Evolutionary conservation across 495 filamentous ascomycete genomes (phyloP), one percentile per base, ranked within the genome.

Genomic region (Talaromyces trachyspermus): DNA sequence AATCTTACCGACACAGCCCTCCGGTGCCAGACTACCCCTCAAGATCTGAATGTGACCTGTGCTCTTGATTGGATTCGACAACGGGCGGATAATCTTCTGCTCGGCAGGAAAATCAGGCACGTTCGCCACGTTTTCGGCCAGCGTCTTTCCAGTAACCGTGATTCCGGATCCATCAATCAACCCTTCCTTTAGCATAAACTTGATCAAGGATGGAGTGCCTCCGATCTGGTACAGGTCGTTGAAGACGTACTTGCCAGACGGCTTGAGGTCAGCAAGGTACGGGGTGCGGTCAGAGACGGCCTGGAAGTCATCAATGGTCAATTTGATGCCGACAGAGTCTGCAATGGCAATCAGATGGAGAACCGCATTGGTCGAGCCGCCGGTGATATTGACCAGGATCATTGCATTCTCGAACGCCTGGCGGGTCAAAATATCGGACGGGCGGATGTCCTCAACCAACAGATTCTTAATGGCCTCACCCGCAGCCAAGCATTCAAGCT

Each of bases 261-360:
- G 92, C 77, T 98, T 98, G 43, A 98, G 77, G 65, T 98, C 91
- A 3, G 94, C 91, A 14, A 98, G 76, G 80, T 94, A 89, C 12
- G 92, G 92, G 27, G 78, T 95, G 23, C 85, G 79, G 72, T 98
- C 87, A 18, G 88, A 89, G 45, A 96, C 89, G 54, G 79, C 64
- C 71, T 98, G 94, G 84, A 98, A 97, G 71, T 98, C 94, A 54
- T 98, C 92, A 50, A 98, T 88, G 42, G 83, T 94, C 47, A 98
- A 82, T 65, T 92, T 85, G 59, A 98, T 79, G 62, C 89, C 94
- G 20, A 95, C 92, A 10, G 85, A 79, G 65, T 97, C 86, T 43
- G 92, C 94, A 25, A 98, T 96, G 54, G 94, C 92, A 61, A 98
- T 91, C 36, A 98, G 70, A 67, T 98, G 92, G 15, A 98, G 81